Evolutionary conservation across 345 rosid genomes (phyloP), one percentile per base, ranked within the genome.

Genomic region (Isatis tinctoria): DNA sequence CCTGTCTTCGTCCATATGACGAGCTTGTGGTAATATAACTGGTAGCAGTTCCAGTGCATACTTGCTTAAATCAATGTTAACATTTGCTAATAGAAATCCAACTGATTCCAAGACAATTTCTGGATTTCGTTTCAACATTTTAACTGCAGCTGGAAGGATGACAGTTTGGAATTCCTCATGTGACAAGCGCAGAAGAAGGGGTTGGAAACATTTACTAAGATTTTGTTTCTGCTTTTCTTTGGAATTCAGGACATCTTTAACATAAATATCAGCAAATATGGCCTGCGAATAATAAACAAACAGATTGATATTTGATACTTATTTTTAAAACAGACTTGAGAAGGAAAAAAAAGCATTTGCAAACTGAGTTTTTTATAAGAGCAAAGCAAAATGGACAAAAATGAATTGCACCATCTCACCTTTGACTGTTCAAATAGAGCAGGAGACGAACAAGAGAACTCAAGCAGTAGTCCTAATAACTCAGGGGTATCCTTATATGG

Each of bases 111-210:
- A 68, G 43, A 86, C 87, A 82, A 95, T 88, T 81, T 95, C 99
- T 14, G 98, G 98, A 83, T 95, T 95, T 71, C 99, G 97, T 83
- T 90, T 95, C 70, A 95, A 76, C 99, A 92, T 88, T 87, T 95
- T 95, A 45, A 87, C 78, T 3, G 88, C 87, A 53, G 98, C 79
- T n/a, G 99, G 96, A 78, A 95, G 65, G 47, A 95, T 87, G 54
- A 80, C 75, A 72, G 79, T 85, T 75, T 88, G 96, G 74, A 95
- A 87, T 74, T 95, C 92, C 73, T 90, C 92, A 75, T 85, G 94
- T 26, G 85, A 82, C 81, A 90, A 76, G 28, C 72, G 83, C 47
- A 33, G 73, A 80, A 87, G 88, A 54, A 90, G 91, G 11, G 91
- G 87, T 69, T 36, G 60, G 76, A 95, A 90, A 57, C 85, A 83